Conservation (phyloP, 2,329 filamentous ascomycete genomes). For the Phialophora chinensis region DNA sequence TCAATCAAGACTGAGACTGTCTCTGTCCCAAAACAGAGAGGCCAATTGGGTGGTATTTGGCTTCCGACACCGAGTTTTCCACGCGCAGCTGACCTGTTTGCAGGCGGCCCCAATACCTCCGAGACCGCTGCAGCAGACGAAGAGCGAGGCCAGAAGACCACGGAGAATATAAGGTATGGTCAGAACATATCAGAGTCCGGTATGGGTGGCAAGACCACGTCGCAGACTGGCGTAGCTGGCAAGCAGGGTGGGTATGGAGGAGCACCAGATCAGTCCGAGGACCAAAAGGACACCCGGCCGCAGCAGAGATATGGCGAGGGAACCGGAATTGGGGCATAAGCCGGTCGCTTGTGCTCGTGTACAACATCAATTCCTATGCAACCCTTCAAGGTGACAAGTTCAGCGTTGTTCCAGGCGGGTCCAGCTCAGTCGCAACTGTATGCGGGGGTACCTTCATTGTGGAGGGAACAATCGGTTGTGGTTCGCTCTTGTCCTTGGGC, state of each 20-base stretch:
- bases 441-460: constrained; percentile 46
- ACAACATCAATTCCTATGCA: constrained; percentile 3
- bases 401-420: constrained; percentile 25
- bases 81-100: constrained; percentile 15
- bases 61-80: constrained; percentile 7
- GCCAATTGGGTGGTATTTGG: constrained; percentile 60
- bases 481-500: constrained; percentile 40
- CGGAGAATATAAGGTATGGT: constrained; percentile 62
- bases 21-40: constrained; percentile 60
- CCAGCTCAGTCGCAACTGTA: constrained; percentile 45
- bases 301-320: constrained; percentile 62
- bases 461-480: constrained; percentile 41
- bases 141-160: constrained; percentile 50
- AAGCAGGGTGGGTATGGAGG: constrained; percentile 51
- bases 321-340: constrained; percentile 61
- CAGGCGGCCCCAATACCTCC: constrained; percentile 32
- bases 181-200: constrained; percentile 63
- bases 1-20: constrained; percentile 58
- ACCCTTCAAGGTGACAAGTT: constrained; percentile 27
- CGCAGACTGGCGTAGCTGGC: not conserved
- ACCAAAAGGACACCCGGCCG: constrained; percentile 51
- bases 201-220: constrained; percentile 59
- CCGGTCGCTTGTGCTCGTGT: not conserved
- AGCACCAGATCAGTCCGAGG: constrained; percentile 48
- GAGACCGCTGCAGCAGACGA: constrained; percentile 18